Conservation (phyloP, 1,284 basidiomycete genomes). For the Puccinia horiana region DNA sequence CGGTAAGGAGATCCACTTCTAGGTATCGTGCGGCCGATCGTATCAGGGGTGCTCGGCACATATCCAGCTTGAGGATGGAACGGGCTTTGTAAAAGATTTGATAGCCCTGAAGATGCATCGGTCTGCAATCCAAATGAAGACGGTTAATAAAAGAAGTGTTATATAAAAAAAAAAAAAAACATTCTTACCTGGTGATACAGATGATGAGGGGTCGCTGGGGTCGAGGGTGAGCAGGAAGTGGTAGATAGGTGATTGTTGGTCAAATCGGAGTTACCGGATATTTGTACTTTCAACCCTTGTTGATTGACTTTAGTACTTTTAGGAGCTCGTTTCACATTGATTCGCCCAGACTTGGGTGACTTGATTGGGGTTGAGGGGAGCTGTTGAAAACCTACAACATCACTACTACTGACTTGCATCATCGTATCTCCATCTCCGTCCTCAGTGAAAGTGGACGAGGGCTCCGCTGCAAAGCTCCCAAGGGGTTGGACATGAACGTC, state of each 20-base stretch:
- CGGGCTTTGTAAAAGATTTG: constrained; percentile 34
- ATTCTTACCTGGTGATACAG: constrained; percentile 33
- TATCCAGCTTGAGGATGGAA: constrained; percentile 34
- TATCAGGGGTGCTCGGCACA: constrained; percentile 1
- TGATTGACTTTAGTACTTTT: constrained; percentile 16
- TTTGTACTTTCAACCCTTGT: constrained; percentile 6
- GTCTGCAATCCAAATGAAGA: background rate
- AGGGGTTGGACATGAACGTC: constrained; percentile 29
- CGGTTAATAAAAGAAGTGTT: background rate
- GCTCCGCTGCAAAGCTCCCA: constrained; percentile 17
- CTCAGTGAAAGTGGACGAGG: background rate
- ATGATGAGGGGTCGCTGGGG: constrained; percentile 35
- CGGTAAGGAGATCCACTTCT: constrained; percentile 41
- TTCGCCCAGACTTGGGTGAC: constrained; percentile 11
- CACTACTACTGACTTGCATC: constrained; percentile 30
- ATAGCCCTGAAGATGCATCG: constrained; percentile 12
- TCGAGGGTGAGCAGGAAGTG: constrained; percentile 31
- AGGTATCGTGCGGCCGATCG: constrained; percentile 21
- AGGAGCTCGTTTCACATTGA: constrained; percentile 1
- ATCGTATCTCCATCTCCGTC: constrained; percentile 45
- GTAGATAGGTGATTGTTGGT: background rate
- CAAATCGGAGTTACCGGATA: background rate
- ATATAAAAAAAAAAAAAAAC: background rate
- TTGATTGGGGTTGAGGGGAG: constrained; percentile 24
- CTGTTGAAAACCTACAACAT: background rate